Base-by-base conservation (phyloP, 768 basidiomycete species). In the Psilocybe cubensis region DNA sequence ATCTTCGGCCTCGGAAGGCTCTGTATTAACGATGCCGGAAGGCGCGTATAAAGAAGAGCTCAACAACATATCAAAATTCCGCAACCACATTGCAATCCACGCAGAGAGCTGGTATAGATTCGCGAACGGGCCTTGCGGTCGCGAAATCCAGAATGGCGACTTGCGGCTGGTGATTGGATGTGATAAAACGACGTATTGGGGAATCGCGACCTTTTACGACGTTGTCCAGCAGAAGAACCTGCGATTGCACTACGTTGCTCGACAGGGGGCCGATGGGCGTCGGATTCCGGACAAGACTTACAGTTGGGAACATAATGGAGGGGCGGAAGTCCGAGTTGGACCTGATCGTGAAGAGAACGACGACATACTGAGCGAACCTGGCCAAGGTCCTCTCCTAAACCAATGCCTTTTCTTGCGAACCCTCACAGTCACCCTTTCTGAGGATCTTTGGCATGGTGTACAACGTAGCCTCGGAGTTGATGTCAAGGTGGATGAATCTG, bases 11-110 rank as follows among this genome's bases (percentile, higher is more conserved):
- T 40, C 62, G 2, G 71, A 72, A 60, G 74, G 72, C 1, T 71
- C 73, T 3, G 50, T 74, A 7, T 63, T 76, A 8, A 47, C 70
- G 20, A 67, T 77, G 38, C 74, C 76, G 0, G 67, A 74, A 29
- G 76, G 55, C 20, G 47, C 38, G 17, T 24, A 49, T n/a, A 47
- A 38, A 20, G 38, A 48, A n/a, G 44, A 56, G n/a, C 25, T 56
- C 14, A 38, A 38, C 31, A 56, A 56, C 10, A 31, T 56, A 4
- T 41, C 47, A 2, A 48, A 42, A 12, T 49, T 56, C 28, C 47
- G 55, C 41, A 48, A 56, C 40, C 43, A 56, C n/a, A 25, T 42
- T 17, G 17, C 47, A 5, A 25, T 27, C n/a, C 46, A 56, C 24
- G 47, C 55, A 25, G 56, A 63, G 25, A 40, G 28, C 14, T 66